phyloP scores from a whole-genome alignment of 768 basidiomycete genomes.

The Trametes cinnabarina region DNA sequence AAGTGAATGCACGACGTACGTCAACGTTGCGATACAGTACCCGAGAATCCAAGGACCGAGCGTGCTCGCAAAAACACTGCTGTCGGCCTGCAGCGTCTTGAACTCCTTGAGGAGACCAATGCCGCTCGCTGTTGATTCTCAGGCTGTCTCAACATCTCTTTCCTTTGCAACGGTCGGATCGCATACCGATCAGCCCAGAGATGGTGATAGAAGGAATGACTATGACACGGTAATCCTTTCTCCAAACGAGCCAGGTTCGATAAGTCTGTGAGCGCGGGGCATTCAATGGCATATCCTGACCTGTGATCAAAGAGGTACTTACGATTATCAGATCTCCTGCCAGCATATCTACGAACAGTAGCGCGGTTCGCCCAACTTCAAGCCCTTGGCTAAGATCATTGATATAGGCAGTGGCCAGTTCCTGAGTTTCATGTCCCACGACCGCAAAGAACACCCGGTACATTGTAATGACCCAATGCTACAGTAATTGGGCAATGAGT shows the following conservation, averaged over 20 bases:
- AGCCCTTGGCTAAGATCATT: not conserved
- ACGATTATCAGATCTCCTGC: not conserved
- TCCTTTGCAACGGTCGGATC: too few species aligned
- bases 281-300: too few species aligned
- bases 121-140: not conserved
- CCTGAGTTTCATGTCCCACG: not conserved
- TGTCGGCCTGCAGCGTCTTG: not conserved
- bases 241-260: not conserved
- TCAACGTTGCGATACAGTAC: not conserved
- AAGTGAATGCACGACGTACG: not conserved
- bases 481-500: not conserved
- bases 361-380: not conserved
- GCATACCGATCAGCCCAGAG: not conserved
- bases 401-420: not conserved
- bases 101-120: not conserved
- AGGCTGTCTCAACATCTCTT: too few species aligned
- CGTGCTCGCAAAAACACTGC: not conserved
- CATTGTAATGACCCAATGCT: not conserved
- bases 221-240: not conserved
- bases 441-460: not conserved
- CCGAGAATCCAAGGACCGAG: not conserved
- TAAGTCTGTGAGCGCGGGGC: not conserved
- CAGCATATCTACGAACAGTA: conserved; percentile 3
- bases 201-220: not conserved
- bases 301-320: not conserved